Evolutionary conservation across 2,329 filamentous ascomycete genomes (phyloP), one percentile per base, ranked within the genome.

Genomic region (Penicillium sp.): DNA sequence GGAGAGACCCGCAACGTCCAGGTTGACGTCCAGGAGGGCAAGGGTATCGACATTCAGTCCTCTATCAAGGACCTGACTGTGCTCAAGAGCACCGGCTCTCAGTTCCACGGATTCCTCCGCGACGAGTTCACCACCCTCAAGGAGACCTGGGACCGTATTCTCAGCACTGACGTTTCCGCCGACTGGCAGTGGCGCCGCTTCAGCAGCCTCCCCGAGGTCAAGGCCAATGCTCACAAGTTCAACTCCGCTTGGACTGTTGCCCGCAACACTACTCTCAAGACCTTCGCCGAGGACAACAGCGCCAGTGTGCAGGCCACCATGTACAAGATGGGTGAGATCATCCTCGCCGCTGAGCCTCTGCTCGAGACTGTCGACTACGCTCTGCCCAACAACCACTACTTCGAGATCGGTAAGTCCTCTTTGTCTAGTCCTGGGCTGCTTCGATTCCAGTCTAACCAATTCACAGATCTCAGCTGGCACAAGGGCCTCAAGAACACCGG

Each of bases 361-460:
- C 83, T 91, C 18, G 83, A 87, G 37, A 80, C 81, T 18, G 90
- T 94, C 34, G 84, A 88, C 64, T 97, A 97, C 71, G 81, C 87
- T 7, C 80, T 99, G 66, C 94, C 94, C 9, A 99, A 99, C 80
- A 97, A 97, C 80, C 94, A 99, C 77, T 97, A 97, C 78, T 97
- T 97, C 69, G 93, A 97, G 75, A 87, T 97, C 73, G 89, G 73
- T 74, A 66, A 43, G 72, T 69, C 52, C 32, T 79, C 51, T 20
- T 18, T 30, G 15, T 27, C 9, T 4, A 13, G 34, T 30, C 24
- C 18, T 21, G 17, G n/a, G 26, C 18, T 17, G 15, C 8, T 30
- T 10, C n/a, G 45, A 18, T 26, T n/a, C 21, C 3, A 55, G 44
- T 44, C 54, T 56, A 34, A 49, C 36, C 6, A 13, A 26, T 21